These are phyloP conservation scores for Laguncularia racemosa DNA, from an alignment of 345 rosid species.

Conservation along the genomic window DNA sequence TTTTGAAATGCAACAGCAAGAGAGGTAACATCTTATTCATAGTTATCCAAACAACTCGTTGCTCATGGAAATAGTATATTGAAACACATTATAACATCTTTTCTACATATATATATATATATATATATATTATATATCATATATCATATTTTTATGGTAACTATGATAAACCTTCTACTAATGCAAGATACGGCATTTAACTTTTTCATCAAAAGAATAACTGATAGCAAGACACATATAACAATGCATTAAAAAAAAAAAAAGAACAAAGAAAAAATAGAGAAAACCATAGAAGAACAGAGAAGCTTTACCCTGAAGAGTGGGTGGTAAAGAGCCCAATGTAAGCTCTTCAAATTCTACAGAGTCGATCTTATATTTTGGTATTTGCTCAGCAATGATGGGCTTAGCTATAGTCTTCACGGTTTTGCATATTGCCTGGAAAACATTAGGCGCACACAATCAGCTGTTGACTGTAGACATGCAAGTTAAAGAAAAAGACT, in stretches of 20 bases:
- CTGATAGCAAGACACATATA: background rate
- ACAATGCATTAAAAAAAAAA: background rate
- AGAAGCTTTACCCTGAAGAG: constrained; percentile 55
- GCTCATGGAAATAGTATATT: no score
- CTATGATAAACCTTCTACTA: no score
- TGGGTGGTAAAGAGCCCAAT: constrained; percentile 79
- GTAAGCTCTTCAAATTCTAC: constrained; percentile 87
- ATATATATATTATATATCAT: no score
- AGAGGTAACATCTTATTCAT: no score
- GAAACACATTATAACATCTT: no score
- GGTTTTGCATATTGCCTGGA: constrained; percentile 79
- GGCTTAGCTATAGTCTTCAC: constrained; percentile 62
- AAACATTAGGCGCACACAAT: constrained; percentile 14
- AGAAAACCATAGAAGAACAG: background rate
- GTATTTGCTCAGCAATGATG: constrained; percentile 87
- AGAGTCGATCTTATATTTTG: constrained; percentile 75
- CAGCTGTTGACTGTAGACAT: background rate
- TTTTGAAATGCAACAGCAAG: no score
- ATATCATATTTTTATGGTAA: no score
- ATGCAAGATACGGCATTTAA: no score
- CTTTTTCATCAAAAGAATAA: no score
- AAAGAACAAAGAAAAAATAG: background rate
- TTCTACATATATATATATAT: no score
- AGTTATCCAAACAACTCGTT: no score
- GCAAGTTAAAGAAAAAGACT: constrained; percentile 6